These are phyloP conservation scores for Colletotrichum zoysiae DNA, from an alignment of 2,329 filamentous ascomycete species.

Conservation along the genomic window DNA sequence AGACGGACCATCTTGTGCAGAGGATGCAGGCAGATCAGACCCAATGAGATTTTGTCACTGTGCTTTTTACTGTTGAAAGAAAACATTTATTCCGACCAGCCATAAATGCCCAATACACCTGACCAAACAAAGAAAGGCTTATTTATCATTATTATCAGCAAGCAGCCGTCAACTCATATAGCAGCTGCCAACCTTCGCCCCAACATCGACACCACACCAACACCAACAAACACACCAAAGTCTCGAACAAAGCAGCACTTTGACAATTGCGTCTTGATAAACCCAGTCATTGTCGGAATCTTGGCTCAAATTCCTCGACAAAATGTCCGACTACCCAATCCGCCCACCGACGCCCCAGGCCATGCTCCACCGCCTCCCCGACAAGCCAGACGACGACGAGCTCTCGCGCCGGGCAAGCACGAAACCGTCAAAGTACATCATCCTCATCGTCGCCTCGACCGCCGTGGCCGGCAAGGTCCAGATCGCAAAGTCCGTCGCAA, in stretches of 20 bases:
- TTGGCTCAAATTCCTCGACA: not conserved
- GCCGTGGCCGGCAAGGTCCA: slow-evolving; percentile 48
- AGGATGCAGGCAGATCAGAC: not conserved
- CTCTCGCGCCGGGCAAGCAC: not conserved
- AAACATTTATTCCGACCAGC: not conserved
- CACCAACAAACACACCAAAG: not conserved
- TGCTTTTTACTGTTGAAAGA: not conserved
- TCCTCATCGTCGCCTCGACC: slow-evolving; percentile 47
- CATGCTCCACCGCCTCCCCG: slow-evolving; percentile 45
- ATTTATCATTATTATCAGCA: not conserved
- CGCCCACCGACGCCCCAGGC: slow-evolving; percentile 16
- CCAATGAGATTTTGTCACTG: not conserved
- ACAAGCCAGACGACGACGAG: slow-evolving; percentile 41
- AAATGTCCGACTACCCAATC: not conserved
- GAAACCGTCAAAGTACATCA: slow-evolving; percentile 46
- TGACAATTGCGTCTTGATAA: not conserved
- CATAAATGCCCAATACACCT: not conserved
- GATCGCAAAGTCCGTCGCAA: slow-evolving; percentile 47
- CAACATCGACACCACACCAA: not conserved
- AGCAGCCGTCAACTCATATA: not conserved
- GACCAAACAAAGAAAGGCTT: not conserved
- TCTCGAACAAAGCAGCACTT: not conserved
- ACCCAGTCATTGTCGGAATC: too few relatives aligned
- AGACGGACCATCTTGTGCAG: too few relatives aligned
- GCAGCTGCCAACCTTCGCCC: not conserved